Conservation (phyloP, 1,284 basidiomycete genomes). For the Ganoderma sinense region DNA sequence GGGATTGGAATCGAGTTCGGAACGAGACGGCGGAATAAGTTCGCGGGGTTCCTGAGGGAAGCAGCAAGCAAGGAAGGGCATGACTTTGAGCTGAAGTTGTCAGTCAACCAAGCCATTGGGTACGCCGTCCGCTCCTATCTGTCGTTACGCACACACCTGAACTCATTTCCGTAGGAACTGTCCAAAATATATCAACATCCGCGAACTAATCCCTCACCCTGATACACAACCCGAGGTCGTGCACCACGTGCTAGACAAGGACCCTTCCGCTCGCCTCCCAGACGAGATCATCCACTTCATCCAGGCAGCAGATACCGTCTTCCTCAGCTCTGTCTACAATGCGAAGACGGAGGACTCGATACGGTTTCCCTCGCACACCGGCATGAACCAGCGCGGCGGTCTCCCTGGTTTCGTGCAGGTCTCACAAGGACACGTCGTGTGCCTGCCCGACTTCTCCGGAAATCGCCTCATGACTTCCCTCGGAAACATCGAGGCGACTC, state of each 20-base stretch:
- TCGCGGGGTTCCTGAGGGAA: not conserved
- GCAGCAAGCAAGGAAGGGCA: not conserved
- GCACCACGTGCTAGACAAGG: not conserved
- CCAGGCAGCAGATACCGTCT: not conserved
- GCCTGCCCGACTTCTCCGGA: not conserved
- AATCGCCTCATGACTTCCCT: constrained; percentile 1
- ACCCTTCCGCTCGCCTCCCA: not conserved
- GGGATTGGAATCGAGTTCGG: constrained; percentile 1
- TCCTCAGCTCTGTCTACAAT: not conserved
- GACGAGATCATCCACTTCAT: not conserved
- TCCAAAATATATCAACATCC: constrained; percentile 1
- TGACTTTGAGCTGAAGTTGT: not conserved
- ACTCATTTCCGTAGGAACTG: not conserved
- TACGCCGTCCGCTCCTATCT: not conserved
- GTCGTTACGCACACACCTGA: not conserved
- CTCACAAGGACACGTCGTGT: not conserved
- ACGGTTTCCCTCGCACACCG: not conserved
- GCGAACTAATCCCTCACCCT: not conserved
- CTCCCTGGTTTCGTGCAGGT: not conserved
- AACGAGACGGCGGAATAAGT: not conserved
- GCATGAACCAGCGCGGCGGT: constrained; percentile 1
- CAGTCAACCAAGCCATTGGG: not conserved
- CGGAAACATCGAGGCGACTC: not conserved
- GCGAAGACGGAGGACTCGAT: not conserved
- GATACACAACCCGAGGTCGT: not conserved